Conservation (phyloP, 345 rosid species). For the Theobroma cacao region DNA sequence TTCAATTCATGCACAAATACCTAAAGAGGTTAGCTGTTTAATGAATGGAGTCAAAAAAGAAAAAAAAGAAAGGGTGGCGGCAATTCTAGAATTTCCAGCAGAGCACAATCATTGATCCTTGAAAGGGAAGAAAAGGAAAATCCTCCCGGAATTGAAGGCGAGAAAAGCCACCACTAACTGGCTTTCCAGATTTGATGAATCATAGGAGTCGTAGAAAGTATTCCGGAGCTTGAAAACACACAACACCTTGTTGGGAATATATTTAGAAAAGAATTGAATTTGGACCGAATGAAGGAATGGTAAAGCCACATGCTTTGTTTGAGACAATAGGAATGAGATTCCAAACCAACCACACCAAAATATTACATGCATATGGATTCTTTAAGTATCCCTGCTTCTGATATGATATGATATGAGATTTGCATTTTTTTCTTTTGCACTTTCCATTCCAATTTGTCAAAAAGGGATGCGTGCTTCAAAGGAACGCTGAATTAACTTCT, state of each 20-base stretch:
- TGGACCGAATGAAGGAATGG: background rate
- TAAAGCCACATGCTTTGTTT: background rate
- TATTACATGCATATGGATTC: no score
- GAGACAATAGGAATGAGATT: background rate
- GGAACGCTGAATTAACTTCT: no score
- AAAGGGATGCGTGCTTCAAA: no score
- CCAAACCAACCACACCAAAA: no score
- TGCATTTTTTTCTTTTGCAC: no score
- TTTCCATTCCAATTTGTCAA: no score
- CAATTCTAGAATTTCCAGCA: background rate
- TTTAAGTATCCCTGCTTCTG: no score
- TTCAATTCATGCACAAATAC: background rate
- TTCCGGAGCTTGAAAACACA: background rate
- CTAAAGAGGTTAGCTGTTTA: background rate
- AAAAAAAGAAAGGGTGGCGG: no score
- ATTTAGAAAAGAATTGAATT: background rate
- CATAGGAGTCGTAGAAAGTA: background rate
- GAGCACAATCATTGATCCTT: background rate
- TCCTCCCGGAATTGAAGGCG: background rate
- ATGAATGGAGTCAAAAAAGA: conserved; percentile 4
- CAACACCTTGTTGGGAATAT: background rate
- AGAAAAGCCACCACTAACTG: background rate
- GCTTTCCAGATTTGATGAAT: conserved; percentile 2
- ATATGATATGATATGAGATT: no score
- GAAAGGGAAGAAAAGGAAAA: background rate